These are phyloP conservation scores for Brassica cretica DNA, from an alignment of 345 rosid species.

Conservation along the genomic window DNA sequence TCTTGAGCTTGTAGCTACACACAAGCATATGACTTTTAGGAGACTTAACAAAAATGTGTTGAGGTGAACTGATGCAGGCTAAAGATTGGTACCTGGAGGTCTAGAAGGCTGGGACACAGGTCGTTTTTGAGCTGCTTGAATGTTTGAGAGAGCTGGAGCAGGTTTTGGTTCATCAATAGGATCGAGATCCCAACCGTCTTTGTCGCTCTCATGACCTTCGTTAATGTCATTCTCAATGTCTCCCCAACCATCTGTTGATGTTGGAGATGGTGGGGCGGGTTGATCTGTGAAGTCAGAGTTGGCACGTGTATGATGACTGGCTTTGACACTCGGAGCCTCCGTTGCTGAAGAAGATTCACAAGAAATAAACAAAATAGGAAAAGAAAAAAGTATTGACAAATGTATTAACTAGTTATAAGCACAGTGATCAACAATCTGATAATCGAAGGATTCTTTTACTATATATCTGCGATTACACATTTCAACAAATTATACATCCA, in stretches of 20 bases:
- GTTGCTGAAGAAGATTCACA: conserved; percentile 39
- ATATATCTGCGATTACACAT: neutral
- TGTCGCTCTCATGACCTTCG: conserved; percentile 73
- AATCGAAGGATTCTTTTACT: conserved; percentile 6
- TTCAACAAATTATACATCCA: conserved; percentile 4
- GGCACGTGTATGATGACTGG: conserved; percentile 57
- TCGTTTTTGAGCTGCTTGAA: conserved; percentile 92
- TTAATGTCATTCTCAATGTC: conserved; percentile 81
- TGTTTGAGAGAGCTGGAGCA: conserved; percentile 71
- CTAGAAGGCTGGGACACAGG: conserved; percentile 72
- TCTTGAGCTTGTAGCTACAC: conserved; percentile 53
- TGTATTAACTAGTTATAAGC: neutral
- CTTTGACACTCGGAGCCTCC: conserved; percentile 55
- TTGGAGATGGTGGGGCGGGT: conserved; percentile 75
- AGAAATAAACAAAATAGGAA: neutral
- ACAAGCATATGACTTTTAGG: neutral
- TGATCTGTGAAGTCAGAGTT: conserved; percentile 71
- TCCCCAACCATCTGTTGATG: conserved; percentile 99
- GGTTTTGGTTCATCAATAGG: conserved; percentile 90
- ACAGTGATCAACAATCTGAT: neutral
- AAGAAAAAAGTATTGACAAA: neutral
- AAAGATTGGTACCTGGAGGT: conserved; percentile 56
- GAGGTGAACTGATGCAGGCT: conserved; percentile 11
- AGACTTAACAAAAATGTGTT: neutral
- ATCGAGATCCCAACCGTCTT: conserved; percentile 98